Base-by-base conservation (phyloP, 306 rosid genomes). In the Lathyrus sativus region DNA sequence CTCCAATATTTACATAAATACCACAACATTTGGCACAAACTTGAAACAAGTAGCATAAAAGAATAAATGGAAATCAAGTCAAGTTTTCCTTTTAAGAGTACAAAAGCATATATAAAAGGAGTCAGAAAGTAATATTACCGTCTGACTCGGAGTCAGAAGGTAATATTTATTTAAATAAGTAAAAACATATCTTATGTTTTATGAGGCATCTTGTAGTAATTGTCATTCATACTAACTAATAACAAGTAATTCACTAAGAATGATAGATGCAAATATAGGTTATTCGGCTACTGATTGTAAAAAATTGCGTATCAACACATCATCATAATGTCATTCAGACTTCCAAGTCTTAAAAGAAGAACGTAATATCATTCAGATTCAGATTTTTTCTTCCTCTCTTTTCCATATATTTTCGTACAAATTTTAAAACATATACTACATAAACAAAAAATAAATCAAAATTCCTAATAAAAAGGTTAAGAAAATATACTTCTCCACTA, bases 401-500 rank as follows among this genome's bases (percentile, higher is more conserved):
- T 24, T 62, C 24, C 35, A 62, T 39, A 10, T 42, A 73, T 39
- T 55, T 33, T 29, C 58, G 64, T 11, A 1, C n/a, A 44, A 73
- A 39, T 24, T 2, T 28, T 42, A 69, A 18, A 22, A 44, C 56
- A 17, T 19, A 46, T 53, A 78, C 18, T 33, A 15, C 26, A 10
- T 28, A 55, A 50, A 12, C 55, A 62, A 43, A 33, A 24, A 4
- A 54, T 22, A 2, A 3, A 43, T 43, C 62, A 41, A 66, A 50
- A 51, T 71, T 53, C 69, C 69, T 63, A 69, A 65, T 59, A 53
- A 67, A 67, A 56, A 26, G 19, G n/a, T 9, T 3, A 26, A 26
- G 29, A 26, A 35, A 29, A 51, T 85, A 75, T 88, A 93, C 97
- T 87, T 93, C 99, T 85, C 99, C 96, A 67, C 75, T 50, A 63